Base-by-base conservation (phyloP, 306 rosid species). In the Lablab purpureus region DNA sequence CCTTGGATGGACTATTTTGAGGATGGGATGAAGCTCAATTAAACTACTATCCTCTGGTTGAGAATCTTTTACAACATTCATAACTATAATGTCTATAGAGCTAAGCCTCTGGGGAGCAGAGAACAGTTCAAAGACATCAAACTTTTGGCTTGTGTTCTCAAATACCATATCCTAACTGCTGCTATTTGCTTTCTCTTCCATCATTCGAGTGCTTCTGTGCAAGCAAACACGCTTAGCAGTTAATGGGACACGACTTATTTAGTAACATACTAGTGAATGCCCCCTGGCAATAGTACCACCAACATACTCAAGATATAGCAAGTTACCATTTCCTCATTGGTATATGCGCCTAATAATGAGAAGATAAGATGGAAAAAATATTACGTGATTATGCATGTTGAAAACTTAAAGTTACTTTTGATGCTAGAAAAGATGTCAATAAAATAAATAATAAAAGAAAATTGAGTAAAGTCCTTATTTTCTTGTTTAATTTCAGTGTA, bases 21-120 rank as follows among this genome's bases (percentile, higher is more conserved):
- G 49, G 82, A 69, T 73, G 23, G 56, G 85, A 64, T 76, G 56
- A 77, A 46, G 62, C 58, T 73, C 47, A 60, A 62, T 62, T 60
- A 47, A 81, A 34, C 43, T 56, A 72, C 78, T 67, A 67, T 74
- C 37, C 56, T 68, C 62, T 62, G 59, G 52, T 54, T 50, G 65
- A 80, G 51, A 70, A 37, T 58, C 58, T 68, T 73, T 36, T 59
- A 25, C 3, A 0, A 27, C 13, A 43, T 1, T 43, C 1, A 43
- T 43, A 43, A 7, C 4, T 10, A 27, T 59, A 59, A 13, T 25
- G 23, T 56, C 32, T 10, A 52, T 23, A 56, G 63, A 23, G 32
- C 63, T 10, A 10, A 56, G 25, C 17, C 11, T 55, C 36, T 37
- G 14, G 41, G 49, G 5, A 65, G 41, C 30, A 34, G 22, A 32